Conservation (phyloP, 2,329 filamentous ascomycete genomes). For the Monosporascus cannonballus region DNA sequence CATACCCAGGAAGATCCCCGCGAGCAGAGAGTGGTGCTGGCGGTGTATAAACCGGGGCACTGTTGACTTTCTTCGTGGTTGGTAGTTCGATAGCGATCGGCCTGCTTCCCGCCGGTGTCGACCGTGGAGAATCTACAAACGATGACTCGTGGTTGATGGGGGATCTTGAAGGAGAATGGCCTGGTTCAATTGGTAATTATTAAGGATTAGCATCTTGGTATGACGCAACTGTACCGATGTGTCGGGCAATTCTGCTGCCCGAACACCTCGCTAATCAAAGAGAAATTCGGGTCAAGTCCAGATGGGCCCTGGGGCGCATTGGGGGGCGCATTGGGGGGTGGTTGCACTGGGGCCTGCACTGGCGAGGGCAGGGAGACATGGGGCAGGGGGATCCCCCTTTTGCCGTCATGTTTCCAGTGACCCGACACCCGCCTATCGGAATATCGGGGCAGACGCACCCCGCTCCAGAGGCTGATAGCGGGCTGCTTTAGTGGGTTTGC, state of each 20-base stretch:
- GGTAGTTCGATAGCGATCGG: slow-evolving; percentile 52
- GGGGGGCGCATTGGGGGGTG: too few relatives aligned
- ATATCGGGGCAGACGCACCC: too few relatives aligned
- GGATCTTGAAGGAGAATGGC: slow-evolving; percentile 12
- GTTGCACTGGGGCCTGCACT: too few relatives aligned
- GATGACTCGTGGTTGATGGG: slow-evolving; percentile 15
- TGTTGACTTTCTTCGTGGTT: slow-evolving; percentile 32
- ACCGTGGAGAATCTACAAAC: slow-evolving; percentile 14
- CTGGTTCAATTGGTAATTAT: slow-evolving; percentile 16
- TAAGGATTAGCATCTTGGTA: slow-evolving; percentile 13
- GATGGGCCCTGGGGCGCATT: background rate
- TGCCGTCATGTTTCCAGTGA: too few relatives aligned
- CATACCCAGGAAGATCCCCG: slow-evolving; percentile 54
- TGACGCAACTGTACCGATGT: slow-evolving; percentile 11
- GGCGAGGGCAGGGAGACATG: too few relatives aligned
- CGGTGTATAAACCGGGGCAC: slow-evolving; percentile 35
- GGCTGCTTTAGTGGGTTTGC: too few relatives aligned
- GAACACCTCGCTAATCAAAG: background rate
- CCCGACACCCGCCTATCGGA: too few relatives aligned
- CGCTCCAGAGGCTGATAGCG: too few relatives aligned
- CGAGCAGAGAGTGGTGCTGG: slow-evolving; percentile 49
- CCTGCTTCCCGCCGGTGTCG: slow-evolving; percentile 27
- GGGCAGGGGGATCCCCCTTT: too few relatives aligned
- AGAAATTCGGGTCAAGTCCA: background rate
- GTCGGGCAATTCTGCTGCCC: background rate